Evolutionary conservation across 176 grass and related monocot genomes (phyloP), one percentile per base, ranked within the genome.

Genomic region (Carex littledalei): DNA sequence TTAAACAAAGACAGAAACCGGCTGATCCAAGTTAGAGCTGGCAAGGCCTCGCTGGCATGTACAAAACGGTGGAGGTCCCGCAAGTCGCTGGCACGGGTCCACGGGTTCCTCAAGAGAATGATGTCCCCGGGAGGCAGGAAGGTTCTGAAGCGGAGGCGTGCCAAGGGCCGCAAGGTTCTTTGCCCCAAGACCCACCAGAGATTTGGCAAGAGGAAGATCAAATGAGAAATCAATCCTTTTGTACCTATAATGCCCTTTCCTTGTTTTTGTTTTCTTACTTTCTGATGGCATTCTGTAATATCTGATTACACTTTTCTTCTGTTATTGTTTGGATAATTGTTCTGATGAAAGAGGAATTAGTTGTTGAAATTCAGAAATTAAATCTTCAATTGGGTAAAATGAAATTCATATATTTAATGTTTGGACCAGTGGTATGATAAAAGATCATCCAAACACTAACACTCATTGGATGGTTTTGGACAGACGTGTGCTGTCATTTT

Each of bases 51-150:
- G 49, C 91, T 94, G 29, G 94, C 88, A 82, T 29, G 90, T 90
- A 98, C 95, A 21, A 98, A 95, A 79, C 92, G 95, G 63, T 87
- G 81, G 43, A 92, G 92, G 82, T 98, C 95, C 79, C 89, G 92
- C 83, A 99, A 99, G 74, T 99, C 93, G 43, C 88, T 95, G 84
- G 93, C 93, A 49, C 91, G 91, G 15, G 88, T 88, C 17, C 93
- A 99, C 78, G 96, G 96, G 60, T 99, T 99, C 88, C 90, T 87
- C 20, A 89, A 86, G 84, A 82, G 96, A 84, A 91, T 92, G 90
- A 78, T 87, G 13, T 92, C 85, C 55, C 85, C 96, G 18, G 56
- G 84, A 0, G 96, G 93, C 62, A 90, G 93, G 83, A 88, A 82
- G 65, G 84, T 95, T 13, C 80, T 99, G 77, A 91, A 88, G 81